Evolutionary conservation across 2,329 filamentous ascomycete species (phyloP).

Genomic region (Colletotrichum sublineola): DNA sequence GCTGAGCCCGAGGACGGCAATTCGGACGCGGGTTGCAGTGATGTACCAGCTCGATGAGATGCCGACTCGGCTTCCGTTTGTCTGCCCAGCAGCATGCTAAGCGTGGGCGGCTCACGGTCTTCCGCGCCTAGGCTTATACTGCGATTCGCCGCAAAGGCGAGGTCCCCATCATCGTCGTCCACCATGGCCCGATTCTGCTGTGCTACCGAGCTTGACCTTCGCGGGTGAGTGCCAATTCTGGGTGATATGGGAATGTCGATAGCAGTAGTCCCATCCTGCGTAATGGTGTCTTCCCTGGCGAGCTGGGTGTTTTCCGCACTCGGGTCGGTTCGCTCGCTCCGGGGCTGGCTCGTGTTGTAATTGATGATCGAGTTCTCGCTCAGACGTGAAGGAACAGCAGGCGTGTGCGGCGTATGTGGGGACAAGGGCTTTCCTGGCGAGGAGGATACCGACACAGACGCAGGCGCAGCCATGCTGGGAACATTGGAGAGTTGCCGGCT

Average conservation of each 20-base stretch:
- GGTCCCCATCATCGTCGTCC: constrained; percentile 72
- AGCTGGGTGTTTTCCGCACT: constrained; percentile 47
- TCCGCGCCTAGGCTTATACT: constrained; percentile 77
- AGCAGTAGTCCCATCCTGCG: constrained; percentile 70
- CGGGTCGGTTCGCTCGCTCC: constrained; percentile 45
- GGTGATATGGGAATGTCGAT: constrained; percentile 83
- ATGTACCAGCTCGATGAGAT: constrained; percentile 19
- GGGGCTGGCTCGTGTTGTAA: constrained; percentile 59
- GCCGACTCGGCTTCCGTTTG: constrained; percentile 55
- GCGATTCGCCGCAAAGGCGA: constrained; percentile 71
- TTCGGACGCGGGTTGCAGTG: constrained; percentile 59
- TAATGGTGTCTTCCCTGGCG: constrained; percentile 56
- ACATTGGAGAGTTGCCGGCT: constrained; percentile 72
- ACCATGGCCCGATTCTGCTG: constrained; percentile 69
- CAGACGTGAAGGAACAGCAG: constrained; percentile 91
- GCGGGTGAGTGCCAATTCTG: constrained; percentile 66
- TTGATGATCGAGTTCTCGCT: constrained; percentile 90
- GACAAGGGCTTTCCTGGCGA: constrained; percentile 93
- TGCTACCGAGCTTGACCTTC: constrained; percentile 78
- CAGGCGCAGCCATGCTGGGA: constrained; percentile 77
- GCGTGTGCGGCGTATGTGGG: constrained; percentile 91
- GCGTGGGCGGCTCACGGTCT: constrained; percentile 72
- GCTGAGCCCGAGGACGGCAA: constrained; percentile 56
- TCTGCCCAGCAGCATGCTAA: constrained; percentile 72
- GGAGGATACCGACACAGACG: constrained; percentile 85